These are phyloP conservation scores for Seminavis robusta DNA, from an alignment of 108 stramenopile genomes.

Conservation along the genomic window DNA sequence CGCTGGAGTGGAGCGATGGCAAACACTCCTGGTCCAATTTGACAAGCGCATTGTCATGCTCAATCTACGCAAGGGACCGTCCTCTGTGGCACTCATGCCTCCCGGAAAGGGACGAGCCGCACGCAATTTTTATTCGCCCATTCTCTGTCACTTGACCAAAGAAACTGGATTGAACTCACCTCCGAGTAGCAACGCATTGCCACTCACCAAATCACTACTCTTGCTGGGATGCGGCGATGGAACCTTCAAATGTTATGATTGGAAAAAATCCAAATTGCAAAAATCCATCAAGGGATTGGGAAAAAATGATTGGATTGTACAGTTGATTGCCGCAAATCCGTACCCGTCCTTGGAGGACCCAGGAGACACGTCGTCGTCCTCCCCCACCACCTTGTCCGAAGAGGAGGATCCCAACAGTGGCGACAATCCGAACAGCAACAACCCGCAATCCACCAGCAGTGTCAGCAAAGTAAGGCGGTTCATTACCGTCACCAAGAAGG, in stretches of 20 bases:
- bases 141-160: neutral
- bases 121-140: neutral
- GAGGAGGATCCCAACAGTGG: neutral
- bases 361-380: neutral
- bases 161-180: neutral
- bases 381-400: neutral
- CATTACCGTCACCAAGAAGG: constrained; percentile 52
- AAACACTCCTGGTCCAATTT: constrained; percentile 29
- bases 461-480: constrained; percentile 15
- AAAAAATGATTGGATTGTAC: constrained; percentile 51
- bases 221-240: constrained; percentile 65
- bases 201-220: constrained; percentile 22
- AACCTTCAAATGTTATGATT: constrained; percentile 49
- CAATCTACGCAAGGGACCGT: constrained; percentile 1
- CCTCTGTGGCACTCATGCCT: neutral
- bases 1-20: constrained; percentile 7
- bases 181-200: constrained; percentile 20
- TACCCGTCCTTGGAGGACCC: constrained; percentile 21
- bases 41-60: constrained; percentile 20
- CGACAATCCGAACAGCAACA: too few species aligned
- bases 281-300: constrained; percentile 45
- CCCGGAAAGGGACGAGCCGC: constrained; percentile 2
- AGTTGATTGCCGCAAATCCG: constrained; percentile 48
- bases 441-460: constrained; percentile 2
- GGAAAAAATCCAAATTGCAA: constrained; percentile 29